phyloP scores from a whole-genome alignment of 2,329 filamentous ascomycete species.

The Mycosphaerella arachidis region DNA sequence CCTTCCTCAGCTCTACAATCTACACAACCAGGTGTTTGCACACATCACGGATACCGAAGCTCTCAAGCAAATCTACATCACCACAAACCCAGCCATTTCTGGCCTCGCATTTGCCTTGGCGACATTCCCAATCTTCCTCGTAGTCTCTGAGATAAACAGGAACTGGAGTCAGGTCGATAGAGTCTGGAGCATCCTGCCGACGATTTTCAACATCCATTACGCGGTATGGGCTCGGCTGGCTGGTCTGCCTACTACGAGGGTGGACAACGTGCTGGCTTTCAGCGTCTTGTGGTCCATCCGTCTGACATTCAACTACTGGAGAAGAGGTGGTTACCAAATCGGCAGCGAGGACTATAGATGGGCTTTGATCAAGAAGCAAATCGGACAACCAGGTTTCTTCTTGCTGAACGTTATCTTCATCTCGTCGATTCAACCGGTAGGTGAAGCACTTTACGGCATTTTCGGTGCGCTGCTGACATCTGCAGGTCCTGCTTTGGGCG shows the following conservation, averaged over 20 bases:
- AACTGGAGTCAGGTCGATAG: slow-evolving; percentile 98
- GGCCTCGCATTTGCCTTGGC: slow-evolving; percentile 68
- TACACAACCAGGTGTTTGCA: slow-evolving; percentile 46
- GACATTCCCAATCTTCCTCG: slow-evolving; percentile 66
- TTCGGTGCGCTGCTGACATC: slow-evolving; percentile 3
- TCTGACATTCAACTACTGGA: slow-evolving; percentile 94
- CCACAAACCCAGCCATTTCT: slow-evolving; percentile 80
- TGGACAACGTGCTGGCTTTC: slow-evolving; percentile 69
- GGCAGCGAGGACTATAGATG: slow-evolving; percentile 96
- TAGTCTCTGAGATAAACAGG: slow-evolving; percentile 76
- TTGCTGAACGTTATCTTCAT: slow-evolving; percentile 90
- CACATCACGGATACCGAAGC: slow-evolving; percentile 57
- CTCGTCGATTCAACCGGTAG: slow-evolving; percentile 64
- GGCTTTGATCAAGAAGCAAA: slow-evolving; percentile 65
- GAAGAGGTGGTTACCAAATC: slow-evolving; percentile 82
- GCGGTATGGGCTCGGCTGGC: slow-evolving; percentile 74
- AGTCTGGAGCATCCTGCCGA: slow-evolving; percentile 83
- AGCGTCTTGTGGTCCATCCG: slow-evolving; percentile 64
- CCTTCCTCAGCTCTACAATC: slow-evolving; percentile 57
- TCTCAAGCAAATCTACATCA: slow-evolving; percentile 67
- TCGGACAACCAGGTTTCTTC: slow-evolving; percentile 66
- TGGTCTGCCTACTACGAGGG: slow-evolving; percentile 62
- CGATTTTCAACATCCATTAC: slow-evolving; percentile 81
- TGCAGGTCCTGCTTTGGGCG: slow-evolving; percentile 67
- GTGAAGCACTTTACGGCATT: slow-evolving; percentile 13